Percentiles rank a stretch among this genome's conserved stretches.
Conservation (phyloP, 768 basidiomycete species). For the Chalciporus pseudorubinellus region DNA sequence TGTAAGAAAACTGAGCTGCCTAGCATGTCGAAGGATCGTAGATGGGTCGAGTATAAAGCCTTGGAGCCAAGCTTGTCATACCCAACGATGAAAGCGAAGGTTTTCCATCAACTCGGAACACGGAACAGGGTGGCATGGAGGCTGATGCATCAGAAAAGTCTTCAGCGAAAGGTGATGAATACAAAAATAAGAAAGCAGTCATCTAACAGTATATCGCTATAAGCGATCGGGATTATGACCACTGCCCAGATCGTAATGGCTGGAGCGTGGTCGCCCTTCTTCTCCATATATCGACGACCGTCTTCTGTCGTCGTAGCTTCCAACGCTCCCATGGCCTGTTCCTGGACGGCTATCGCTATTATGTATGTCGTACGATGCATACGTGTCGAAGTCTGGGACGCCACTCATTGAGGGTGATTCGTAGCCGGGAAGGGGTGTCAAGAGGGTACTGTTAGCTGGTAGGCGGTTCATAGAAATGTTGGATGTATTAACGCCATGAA, state of each 20-base stretch:
- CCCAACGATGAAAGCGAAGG: constrained; percentile 3
- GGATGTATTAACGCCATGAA: constrained; percentile 20
- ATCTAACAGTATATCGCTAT: constrained; percentile 2
- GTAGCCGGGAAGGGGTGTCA: constrained; percentile 69
- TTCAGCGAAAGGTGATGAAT: not conserved
- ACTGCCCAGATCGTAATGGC: constrained; percentile 11
- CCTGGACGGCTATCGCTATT: constrained; percentile 40
- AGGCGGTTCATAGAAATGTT: constrained; percentile 39
- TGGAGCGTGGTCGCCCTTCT: constrained; percentile 18
- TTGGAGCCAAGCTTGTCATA: not conserved
- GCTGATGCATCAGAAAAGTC: not conserved
- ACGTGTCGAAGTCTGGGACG: constrained; percentile 13
- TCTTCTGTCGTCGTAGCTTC: constrained; percentile 22
- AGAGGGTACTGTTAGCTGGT: constrained; percentile 62
- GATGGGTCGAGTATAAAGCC: constrained; percentile 4
- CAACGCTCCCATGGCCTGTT: constrained; percentile 36
- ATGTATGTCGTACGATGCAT: constrained; percentile 37
- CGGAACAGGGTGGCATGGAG: not conserved
- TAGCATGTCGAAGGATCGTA: constrained; percentile 9
- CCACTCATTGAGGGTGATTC: constrained; percentile 38
- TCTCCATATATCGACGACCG: constrained; percentile 6
- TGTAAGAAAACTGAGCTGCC: constrained; percentile 21
- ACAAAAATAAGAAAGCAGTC: not conserved
- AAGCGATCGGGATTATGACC: constrained; percentile 11
- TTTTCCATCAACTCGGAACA: constrained; percentile 6